A percentile compares a stretch with the other conserved stretches of the same genome.
Conservation (phyloP, 495 filamentous ascomycete species). For the Daldinia grandis region DNA sequence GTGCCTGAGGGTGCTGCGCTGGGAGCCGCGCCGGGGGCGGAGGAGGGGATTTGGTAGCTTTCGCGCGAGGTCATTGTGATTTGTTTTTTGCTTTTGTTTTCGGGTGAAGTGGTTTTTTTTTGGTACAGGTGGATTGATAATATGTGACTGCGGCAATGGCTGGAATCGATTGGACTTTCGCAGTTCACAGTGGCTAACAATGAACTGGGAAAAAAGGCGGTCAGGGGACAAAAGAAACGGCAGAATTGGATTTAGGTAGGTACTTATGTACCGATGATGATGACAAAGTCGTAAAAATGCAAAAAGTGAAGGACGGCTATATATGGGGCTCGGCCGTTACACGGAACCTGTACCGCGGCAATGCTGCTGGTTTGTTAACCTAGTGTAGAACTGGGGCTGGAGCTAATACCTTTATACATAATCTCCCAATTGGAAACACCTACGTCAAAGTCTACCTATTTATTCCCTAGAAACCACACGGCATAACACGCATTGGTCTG, state of each 20-base stretch:
- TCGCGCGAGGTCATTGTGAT: slow-evolving; percentile 63
- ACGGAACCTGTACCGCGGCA: slow-evolving; percentile 12
- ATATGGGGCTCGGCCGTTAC: not conserved
- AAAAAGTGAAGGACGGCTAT: slow-evolving; percentile 2
- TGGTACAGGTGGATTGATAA: not conserved
- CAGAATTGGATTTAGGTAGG: slow-evolving; percentile 34
- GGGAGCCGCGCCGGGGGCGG: slow-evolving; percentile 16
- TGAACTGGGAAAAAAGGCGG: slow-evolving; percentile 48
- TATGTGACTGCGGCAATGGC: not conserved
- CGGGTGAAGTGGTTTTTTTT: not conserved
- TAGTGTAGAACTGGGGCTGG: not conserved
- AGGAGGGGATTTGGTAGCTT: slow-evolving; percentile 66
- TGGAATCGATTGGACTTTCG: slow-evolving; percentile 2
- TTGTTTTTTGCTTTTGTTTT: slow-evolving; percentile 11
- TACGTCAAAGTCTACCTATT: slow-evolving; percentile 14
- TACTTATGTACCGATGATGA: not conserved
- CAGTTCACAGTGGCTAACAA: slow-evolving; percentile 3
- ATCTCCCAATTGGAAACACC: not conserved
- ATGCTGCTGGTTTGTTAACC: not conserved
- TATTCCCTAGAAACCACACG: not conserved
- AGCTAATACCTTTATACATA: not conserved
- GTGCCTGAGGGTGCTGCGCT: slow-evolving; percentile 38
- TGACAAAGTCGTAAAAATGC: not conserved
- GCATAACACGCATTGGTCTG: not conserved
- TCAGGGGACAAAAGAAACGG: slow-evolving; percentile 17